Percentiles rank a stretch among this genome's conserved stretches.
phyloP scores from a whole-genome alignment of 148 eudicot species.

The Linanthus parryae region DNA sequence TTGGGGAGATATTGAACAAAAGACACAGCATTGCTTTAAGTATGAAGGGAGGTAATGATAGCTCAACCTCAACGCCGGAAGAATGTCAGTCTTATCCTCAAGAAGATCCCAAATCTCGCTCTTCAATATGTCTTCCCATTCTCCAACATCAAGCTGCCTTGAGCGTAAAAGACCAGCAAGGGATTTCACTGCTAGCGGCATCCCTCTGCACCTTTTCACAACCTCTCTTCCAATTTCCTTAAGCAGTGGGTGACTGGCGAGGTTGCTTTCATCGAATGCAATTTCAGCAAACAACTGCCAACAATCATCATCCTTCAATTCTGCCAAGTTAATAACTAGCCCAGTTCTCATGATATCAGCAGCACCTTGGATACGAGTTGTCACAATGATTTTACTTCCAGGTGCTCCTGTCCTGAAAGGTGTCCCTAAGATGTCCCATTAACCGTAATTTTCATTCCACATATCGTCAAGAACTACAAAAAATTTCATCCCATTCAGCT shows the following conservation, averaged over 20 bases:
- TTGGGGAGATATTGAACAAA: constrained; percentile 12
- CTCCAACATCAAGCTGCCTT: not conserved
- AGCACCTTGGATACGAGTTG: constrained; percentile 8
- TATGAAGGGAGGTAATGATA: constrained; percentile 11
- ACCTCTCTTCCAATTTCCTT: not conserved
- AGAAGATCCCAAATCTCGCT: constrained; percentile 14
- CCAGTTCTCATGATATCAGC: constrained; percentile 9
- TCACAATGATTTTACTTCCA: constrained; percentile 21
- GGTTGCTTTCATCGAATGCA: not conserved
- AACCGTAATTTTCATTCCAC: constrained; percentile 1
- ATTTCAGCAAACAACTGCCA: not conserved
- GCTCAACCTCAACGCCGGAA: constrained; percentile 7
- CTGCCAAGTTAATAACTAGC: not conserved
- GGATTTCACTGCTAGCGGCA: not conserved
- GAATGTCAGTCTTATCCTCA: constrained; percentile 1
- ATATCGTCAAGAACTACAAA: constrained; percentile 24
- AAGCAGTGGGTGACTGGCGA: not conserved
- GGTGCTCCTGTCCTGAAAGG: constrained; percentile 13
- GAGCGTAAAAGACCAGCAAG: constrained; percentile 8
- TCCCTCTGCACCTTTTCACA: constrained; percentile 1
- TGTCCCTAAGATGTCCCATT: constrained; percentile 3
- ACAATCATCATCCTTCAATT: not conserved
- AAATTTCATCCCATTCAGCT: constrained; percentile 1
- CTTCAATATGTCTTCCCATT: constrained; percentile 12
- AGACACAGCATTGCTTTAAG: constrained; percentile 21